Base-by-base conservation (phyloP, 768 basidiomycete species). In the Podaxis sp. region DNA sequence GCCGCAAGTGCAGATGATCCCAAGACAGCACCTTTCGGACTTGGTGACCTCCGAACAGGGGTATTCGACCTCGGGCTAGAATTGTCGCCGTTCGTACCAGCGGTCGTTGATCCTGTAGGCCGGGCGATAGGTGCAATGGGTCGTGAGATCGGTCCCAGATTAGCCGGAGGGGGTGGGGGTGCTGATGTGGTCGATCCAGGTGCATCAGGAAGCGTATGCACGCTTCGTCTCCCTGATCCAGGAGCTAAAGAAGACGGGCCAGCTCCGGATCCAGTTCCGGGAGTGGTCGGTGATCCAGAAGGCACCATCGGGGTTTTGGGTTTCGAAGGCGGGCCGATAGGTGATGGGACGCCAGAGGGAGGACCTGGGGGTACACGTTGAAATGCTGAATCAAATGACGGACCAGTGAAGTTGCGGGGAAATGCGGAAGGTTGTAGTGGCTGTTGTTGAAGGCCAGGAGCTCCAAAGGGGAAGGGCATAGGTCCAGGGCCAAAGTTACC, bases 1-100 rank as follows among this genome's bases (percentile, higher is more conserved):
- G 89, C 83, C 2, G 86, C 83, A 18, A 92, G 79, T 18, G 91
- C 90, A 4, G 88, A 88, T 13, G 90, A 91, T 11, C 91, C 91
- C 5, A 90, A 75, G 5, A 91, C 76, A 37, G 86, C 74, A 42
- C 85, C 85, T 68, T 91, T 91, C 1, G 82, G 81, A 64, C 80
- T 82, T 5, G 81, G 79, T 25, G 78, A 79, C 11, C 80, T 72
- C 36, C 74, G 76, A 50, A 70, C 72, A 14, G 81, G 80, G 1
- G 88, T 90, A 2, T 84, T 85, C 10, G 86, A 86, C 1, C 83
- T 84, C 0, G 88, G 85, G 6, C 81, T 84, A 9, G 81, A 78
- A 0, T 79, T 79, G 14, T 86, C 84, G 4, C 79, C 80, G 18
- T 71, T 71, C 21, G 64, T 60, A 63, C 36, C 44, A 27, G 61